Base-by-base conservation (phyloP, 768 basidiomycete genomes). In the Termitomyces sp. region DNA sequence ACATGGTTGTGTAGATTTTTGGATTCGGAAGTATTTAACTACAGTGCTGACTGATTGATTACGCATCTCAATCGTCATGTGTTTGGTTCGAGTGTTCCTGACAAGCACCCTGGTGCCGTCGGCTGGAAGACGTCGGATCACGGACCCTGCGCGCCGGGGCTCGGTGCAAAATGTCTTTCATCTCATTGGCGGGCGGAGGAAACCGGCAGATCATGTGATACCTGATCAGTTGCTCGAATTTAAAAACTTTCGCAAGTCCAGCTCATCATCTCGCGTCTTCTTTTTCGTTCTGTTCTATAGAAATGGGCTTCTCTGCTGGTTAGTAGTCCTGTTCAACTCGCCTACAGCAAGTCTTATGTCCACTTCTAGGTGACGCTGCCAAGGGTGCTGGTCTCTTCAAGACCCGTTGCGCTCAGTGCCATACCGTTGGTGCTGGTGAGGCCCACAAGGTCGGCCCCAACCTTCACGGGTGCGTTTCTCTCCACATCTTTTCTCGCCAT, bases 361-460 rank as follows among this genome's bases (percentile, higher is more conserved):
- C 29, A 13, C 18, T 16, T 25, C 7, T 52, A 91, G 95, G 95
- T 85, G 91, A 97, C 77, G 72, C 88, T 66, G 65, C 65, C 53
- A 97, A 95, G 82, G 95, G 95, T 74, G 94, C 95, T 69, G 76
- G 79, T 68, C 88, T 97, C 71, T 98, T 98, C 88, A 96, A 94
- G 80, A 94, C 94, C 57, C 89, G 94, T 54, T 94, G 91, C 66
- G 87, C 89, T 39, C 93, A 97, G 70, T 98, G 95, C 76, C 95
- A 98, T 73, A 97, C 92, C 59, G 72, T 90, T 59, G 90, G 76
- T 53, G 77, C 81, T 63, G 85, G 87, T 53, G 91, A 85, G 64
- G 78, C 84, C 39, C 80, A 94, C 78, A 91, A 91, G 72, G 94
- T 98, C 56, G 96, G 96, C 53, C 96, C 96, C 43, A 96, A 96